Percentiles rank a stretch among this genome's conserved stretches.
These are phyloP conservation scores for Dicorynia guianensis DNA, from an alignment of 306 rosid species.

Conservation along the genomic window DNA sequence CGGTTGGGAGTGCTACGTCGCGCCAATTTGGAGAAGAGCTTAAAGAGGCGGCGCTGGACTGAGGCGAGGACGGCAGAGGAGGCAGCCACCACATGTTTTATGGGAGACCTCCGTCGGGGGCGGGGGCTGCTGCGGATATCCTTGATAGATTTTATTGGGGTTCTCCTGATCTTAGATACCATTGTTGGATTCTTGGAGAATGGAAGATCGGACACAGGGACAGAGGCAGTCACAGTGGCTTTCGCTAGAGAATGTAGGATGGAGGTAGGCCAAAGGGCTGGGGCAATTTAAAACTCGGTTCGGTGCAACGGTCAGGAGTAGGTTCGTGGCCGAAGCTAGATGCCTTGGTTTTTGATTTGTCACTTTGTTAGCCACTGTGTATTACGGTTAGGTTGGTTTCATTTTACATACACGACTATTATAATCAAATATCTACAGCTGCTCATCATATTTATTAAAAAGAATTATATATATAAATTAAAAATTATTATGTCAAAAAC, in stretches of 20 bases:
- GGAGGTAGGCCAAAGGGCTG: not conserved
- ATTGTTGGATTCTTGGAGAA: constrained; percentile 34
- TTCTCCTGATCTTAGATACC: constrained; percentile 63
- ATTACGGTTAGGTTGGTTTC: too few species aligned
- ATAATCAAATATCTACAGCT: too few species aligned
- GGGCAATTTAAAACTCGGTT: constrained; percentile 1
- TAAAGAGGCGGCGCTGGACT: constrained; percentile 59
- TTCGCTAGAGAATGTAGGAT: not conserved
- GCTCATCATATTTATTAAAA: too few species aligned
- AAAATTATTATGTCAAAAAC: too few species aligned
- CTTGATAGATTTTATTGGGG: constrained; percentile 46
- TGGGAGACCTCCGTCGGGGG: constrained; percentile 46
- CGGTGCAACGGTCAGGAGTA: constrained; percentile 11
- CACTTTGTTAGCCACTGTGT: too few species aligned
- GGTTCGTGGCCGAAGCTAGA: constrained; percentile 4
- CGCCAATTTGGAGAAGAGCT: constrained; percentile 57
- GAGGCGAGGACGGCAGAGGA: constrained; percentile 48
- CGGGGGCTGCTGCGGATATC: constrained; percentile 41
- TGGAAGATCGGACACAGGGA: not conserved
- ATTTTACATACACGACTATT: too few species aligned
- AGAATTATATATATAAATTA: too few species aligned
- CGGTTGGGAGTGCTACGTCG: constrained; percentile 53
- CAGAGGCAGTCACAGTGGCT: not conserved
- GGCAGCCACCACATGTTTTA: constrained; percentile 45
- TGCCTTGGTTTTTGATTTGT: not conserved